These are phyloP conservation scores for Plasmodium gonderi DNA, from an alignment of 169 alveolate species.

Conservation along the genomic window DNA sequence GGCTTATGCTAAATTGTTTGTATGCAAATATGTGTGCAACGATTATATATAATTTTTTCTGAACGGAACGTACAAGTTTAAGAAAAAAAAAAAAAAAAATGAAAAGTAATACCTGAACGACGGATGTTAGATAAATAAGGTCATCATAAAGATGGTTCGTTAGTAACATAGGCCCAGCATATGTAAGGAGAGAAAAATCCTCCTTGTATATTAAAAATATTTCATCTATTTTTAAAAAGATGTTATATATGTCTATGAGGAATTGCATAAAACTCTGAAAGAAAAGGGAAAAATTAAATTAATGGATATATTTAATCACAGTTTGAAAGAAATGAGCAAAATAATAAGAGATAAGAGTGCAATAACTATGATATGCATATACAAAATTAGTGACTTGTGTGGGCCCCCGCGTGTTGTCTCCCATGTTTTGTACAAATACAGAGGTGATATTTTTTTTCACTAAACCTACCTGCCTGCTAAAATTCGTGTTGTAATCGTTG, in stretches of 20 bases:
- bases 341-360: neutral
- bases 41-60: too few relatives aligned
- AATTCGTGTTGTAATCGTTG: constrained; percentile 41
- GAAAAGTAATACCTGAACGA: constrained; percentile 71
- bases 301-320: neutral
- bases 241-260: constrained; percentile 64
- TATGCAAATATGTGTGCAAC: neutral
- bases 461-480: constrained; percentile 36
- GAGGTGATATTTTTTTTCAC: too few relatives aligned
- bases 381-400: too few relatives aligned
- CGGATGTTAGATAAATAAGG: constrained; percentile 36
- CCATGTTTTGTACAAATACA: too few relatives aligned
- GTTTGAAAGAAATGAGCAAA: neutral
- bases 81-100: too few relatives aligned
- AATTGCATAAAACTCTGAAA: constrained; percentile 55
- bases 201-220: constrained; percentile 13
- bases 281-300: neutral
- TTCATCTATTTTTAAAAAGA: constrained; percentile 63
- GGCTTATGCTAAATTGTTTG: too few relatives aligned
- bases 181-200: constrained; percentile 38
- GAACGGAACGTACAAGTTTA: too few relatives aligned
- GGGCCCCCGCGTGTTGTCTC: too few relatives aligned
- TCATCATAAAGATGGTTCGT: constrained; percentile 64
- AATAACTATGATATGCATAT: neutral
- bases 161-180: constrained; percentile 49